Conservation (phyloP, 2,329 filamentous ascomycete genomes). For the Colletotrichum musae region DNA sequence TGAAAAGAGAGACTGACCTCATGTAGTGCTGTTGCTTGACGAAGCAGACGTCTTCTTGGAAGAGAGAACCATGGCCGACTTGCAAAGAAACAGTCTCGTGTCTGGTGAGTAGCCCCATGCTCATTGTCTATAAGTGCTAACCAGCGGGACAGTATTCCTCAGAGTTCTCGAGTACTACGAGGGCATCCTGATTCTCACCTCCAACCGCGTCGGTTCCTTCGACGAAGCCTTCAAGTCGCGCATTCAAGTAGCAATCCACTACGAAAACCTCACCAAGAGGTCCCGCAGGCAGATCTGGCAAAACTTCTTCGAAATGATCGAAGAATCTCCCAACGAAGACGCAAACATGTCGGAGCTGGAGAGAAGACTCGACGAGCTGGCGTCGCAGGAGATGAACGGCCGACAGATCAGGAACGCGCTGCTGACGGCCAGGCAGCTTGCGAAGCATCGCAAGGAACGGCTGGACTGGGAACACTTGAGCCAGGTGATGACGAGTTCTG, state of each 20-base stretch:
- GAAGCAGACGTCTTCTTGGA: conserved; percentile 49
- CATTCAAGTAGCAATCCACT: conserved; percentile 50
- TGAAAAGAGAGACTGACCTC: not conserved
- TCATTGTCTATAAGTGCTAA: conserved; percentile 22
- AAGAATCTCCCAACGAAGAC: conserved; percentile 2
- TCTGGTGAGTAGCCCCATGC: conserved; percentile 38
- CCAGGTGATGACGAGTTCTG: conserved; percentile 42
- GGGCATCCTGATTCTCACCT: conserved; percentile 48
- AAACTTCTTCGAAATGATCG: conserved; percentile 46
- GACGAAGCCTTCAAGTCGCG: conserved; percentile 56
- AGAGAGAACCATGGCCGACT: conserved; percentile 63
- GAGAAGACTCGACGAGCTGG: conserved; percentile 47
- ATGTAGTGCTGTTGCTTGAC: conserved; percentile 46
- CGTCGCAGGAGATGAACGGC: conserved; percentile 55
- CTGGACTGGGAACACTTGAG: conserved; percentile 43
- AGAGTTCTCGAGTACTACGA: conserved; percentile 39
- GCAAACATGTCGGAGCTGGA: conserved; percentile 2
- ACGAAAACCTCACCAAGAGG: conserved; percentile 45
- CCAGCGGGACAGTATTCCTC: conserved; percentile 48
- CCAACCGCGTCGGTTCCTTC: conserved; percentile 53
- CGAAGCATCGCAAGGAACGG: conserved; percentile 36
- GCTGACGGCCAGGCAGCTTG: conserved; percentile 47
- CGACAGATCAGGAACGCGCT: conserved; percentile 58
- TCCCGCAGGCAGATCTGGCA: conserved; percentile 48
- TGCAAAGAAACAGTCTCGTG: conserved; percentile 64